Base-by-base conservation (phyloP, 148 eudicot genomes). In the Cornus suecica region DNA sequence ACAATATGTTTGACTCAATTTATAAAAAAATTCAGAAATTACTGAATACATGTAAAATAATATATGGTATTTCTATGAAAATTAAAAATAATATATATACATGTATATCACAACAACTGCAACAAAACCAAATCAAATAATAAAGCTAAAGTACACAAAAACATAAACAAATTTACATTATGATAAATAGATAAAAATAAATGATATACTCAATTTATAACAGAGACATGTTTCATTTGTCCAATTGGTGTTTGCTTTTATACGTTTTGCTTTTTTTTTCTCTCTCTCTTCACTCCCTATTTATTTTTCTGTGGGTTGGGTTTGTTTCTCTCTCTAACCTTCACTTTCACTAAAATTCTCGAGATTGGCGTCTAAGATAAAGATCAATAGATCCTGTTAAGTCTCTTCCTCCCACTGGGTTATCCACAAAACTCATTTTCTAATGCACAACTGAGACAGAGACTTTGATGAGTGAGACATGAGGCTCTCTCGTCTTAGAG, bases 401-500 rank as follows among this genome's bases (percentile, higher is more conserved):
- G 48, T 8, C 75, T 29, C 58, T 26, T 27, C n/a, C 29, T 27
- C 45, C 4, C 13, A 48, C 54, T 48, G 54, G 15, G 54, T 48
- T 48, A 8, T 45, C 63, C 20, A 26, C 26, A 54, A 61, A 56
- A 9, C n/a, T 23, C 28, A 29, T 22, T 16, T 11, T 22, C 13
- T n/a, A n/a, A n/a, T n/a, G 71, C 52, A 23, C 20, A 23, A 34
- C n/a, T n/a, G 54, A 13, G 54, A 48, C 16, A 48, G 54, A 48
- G 20, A 22, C 9, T 18, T 72, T 80, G 77, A 84, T 84, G 87
- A 76, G 76, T 79, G 78, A 81, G 76, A 72, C 80, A 81, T 83
- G 78, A 75, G 87, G 87, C 87, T 84, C 87, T 84, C 87, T 81
- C 48, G 76, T 76, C 54, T 61, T 61, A 81, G 85, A 84, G 87